A percentile compares a stretch with the other conserved stretches of the same genome.
These are phyloP conservation scores for Ochetophila trinervis DNA, from an alignment of 306 rosid species.

Conservation along the genomic window DNA sequence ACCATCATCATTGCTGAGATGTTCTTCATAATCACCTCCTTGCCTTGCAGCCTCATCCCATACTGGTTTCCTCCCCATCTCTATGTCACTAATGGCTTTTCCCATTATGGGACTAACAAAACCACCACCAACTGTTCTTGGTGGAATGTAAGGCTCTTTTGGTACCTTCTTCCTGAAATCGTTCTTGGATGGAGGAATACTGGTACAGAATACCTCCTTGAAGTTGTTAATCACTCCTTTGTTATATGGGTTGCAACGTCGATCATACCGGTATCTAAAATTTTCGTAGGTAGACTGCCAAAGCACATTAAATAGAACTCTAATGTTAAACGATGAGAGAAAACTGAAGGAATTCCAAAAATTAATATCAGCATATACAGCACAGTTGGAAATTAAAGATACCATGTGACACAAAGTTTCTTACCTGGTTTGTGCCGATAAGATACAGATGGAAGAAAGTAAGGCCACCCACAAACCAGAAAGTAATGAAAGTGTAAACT, in stretches of 20 bases:
- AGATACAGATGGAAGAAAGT: conserved; percentile 62
- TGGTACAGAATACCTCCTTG: conserved; percentile 51
- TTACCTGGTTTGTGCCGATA: conserved; percentile 74
- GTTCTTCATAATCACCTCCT: conserved; percentile 33
- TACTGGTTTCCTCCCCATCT: conserved; percentile 39
- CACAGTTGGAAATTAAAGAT: conserved; percentile 1
- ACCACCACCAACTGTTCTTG: conserved; percentile 24
- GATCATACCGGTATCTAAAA: conserved; percentile 63
- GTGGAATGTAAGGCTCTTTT: conserved; percentile 30
- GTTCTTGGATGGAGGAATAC: conserved; percentile 60
- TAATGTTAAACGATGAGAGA: neutral
- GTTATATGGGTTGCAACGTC: conserved; percentile 49
- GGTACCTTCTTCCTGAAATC: conserved; percentile 56
- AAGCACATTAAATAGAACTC: neutral
- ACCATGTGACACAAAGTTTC: conserved; percentile 2
- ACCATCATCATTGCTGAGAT: conserved; percentile 27
- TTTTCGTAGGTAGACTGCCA: conserved; percentile 77
- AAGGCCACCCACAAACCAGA: conserved; percentile 81
- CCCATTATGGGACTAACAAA: conserved; percentile 43
- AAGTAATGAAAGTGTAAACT: conserved; percentile 46
- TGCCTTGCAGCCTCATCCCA: conserved; percentile 35
- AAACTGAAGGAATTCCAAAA: neutral
- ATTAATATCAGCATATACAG: neutral
- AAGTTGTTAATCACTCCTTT: conserved; percentile 50
- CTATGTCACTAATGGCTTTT: conserved; percentile 34